Evolutionary conservation across 257 asterid genomes (phyloP).

Genomic region (Mentha longifolia): DNA sequence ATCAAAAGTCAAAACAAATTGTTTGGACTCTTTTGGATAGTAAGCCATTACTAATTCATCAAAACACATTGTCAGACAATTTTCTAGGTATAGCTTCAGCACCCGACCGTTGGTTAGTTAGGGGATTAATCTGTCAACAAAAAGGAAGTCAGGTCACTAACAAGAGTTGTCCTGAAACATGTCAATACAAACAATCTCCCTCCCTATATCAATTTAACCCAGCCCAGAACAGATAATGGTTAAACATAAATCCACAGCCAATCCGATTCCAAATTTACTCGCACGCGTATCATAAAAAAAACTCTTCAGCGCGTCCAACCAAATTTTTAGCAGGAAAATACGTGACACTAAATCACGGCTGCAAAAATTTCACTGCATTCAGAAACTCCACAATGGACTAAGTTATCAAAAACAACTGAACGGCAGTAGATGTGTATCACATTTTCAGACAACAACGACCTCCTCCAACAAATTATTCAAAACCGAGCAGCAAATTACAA

Average conservation of each 20-base stretch:
- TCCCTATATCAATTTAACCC: neutral
- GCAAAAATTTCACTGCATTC: neutral
- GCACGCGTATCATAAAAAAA: neutral
- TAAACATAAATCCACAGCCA: neutral
- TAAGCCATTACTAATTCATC: neutral
- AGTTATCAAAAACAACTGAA: neutral
- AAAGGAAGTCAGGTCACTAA: neutral
- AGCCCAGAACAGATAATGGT: neutral
- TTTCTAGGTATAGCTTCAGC: neutral
- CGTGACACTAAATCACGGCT: neutral
- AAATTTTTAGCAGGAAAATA: neutral
- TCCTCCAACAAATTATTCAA: neutral
- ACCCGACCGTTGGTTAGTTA: neutral
- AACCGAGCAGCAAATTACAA: conserved; percentile 14
- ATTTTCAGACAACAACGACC: neutral
- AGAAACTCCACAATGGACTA: neutral
- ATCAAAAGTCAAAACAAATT: neutral
- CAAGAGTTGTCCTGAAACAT: neutral
- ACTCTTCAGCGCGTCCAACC: neutral
- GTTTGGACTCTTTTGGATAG: neutral
- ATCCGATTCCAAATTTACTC: neutral
- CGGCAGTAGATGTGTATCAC: neutral
- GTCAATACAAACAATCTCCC: neutral
- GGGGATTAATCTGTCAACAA: neutral
- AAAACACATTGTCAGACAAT: neutral